Base-by-base conservation (phyloP, 106 monocot species). In the Dendrobium officinale region DNA sequence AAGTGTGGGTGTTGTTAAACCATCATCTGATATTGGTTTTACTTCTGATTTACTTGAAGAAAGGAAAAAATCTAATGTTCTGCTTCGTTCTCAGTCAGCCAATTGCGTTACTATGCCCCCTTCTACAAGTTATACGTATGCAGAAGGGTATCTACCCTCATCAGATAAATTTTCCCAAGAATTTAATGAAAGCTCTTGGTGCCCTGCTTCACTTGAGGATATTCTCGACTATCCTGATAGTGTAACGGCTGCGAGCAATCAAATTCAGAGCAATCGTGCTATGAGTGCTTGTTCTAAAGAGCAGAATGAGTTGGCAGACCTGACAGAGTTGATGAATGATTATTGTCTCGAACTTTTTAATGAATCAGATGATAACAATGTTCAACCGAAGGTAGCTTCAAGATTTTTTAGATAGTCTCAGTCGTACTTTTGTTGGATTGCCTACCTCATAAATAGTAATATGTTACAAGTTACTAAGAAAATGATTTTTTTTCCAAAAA, bases 341-440 rank as follows among this genome's bases (percentile, higher is more conserved):
- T 83, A 84, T 55, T 88, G 83, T 84, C 82, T 82, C 42, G 86
- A 82, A 24, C 59, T 91, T 80, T 42, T 84, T 4, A 80, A 82
- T 83, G 79, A 85, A 42, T 27, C 81, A 76, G 13, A 29, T 58
- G 42, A 70, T 79, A 72, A 24, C 79, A 79, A 85, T 66, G 51
- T 26, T 66, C 84, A 90, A 19, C 78, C 78, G 61, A 42, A 87
- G 90, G 90, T 90, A 85, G 9, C 45, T 45, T 3, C 4, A 6
- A 45, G 45, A 0, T 45, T 45, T 45, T 6, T 45, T 45, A 45
- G 45, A 45, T 7, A 45, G 9, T 45, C 45, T 7, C 45, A 45
- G 45, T 45, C 49, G 45, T 85, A 41, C 22, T 49, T 77, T 75
- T 80, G 45, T 6, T 5, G n/a, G 5, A 42, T 67, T 55, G 16